These are phyloP conservation scores for Trichaptum fuscoviolaceum DNA, from an alignment of 768 basidiomycete species.

Conservation along the genomic window DNA sequence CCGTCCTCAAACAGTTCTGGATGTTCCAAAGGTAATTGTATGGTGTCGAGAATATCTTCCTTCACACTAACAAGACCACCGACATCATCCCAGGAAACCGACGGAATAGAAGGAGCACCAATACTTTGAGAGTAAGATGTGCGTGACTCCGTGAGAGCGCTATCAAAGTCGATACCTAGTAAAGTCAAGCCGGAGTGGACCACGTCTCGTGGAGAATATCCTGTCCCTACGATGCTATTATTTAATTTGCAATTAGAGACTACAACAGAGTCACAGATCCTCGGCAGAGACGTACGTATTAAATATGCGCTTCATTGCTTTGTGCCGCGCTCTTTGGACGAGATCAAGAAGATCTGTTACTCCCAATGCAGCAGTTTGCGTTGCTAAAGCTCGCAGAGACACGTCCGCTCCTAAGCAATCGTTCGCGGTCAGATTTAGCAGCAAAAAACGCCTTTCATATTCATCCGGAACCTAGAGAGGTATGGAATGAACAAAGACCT, in stretches of 20 bases:
- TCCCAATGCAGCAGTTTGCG: slow-evolving; percentile 87
- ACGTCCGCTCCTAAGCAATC: slow-evolving; percentile 66
- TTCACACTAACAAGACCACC: slow-evolving; percentile 88
- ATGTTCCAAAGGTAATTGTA: slow-evolving; percentile 85
- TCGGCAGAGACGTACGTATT: slow-evolving; percentile 28
- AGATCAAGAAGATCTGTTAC: slow-evolving; percentile 76
- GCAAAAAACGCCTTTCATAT: slow-evolving; percentile 57
- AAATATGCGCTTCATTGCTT: slow-evolving; percentile 46
- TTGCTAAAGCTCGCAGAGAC: slow-evolving; percentile 62
- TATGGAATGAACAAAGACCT: background rate
- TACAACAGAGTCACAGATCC: background rate
- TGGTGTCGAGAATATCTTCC: slow-evolving; percentile 90
- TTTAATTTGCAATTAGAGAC: background rate
- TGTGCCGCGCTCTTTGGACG: slow-evolving; percentile 49
- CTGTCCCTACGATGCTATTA: slow-evolving; percentile 1
- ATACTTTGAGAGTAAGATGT: slow-evolving; percentile 85
- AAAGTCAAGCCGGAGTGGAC: slow-evolving; percentile 38
- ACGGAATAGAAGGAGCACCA: slow-evolving; percentile 95
- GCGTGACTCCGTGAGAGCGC: slow-evolving; percentile 66
- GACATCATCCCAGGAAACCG: slow-evolving; percentile 95
- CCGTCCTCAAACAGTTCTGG: slow-evolving; percentile 89
- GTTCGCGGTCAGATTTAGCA: slow-evolving; percentile 39
- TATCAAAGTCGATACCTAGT: slow-evolving; percentile 61
- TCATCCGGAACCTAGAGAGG: slow-evolving; percentile 71
- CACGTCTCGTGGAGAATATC: slow-evolving; percentile 18